Base-by-base conservation (phyloP, 1,139 yeast genomes). In the Waltiozyma solani region DNA sequence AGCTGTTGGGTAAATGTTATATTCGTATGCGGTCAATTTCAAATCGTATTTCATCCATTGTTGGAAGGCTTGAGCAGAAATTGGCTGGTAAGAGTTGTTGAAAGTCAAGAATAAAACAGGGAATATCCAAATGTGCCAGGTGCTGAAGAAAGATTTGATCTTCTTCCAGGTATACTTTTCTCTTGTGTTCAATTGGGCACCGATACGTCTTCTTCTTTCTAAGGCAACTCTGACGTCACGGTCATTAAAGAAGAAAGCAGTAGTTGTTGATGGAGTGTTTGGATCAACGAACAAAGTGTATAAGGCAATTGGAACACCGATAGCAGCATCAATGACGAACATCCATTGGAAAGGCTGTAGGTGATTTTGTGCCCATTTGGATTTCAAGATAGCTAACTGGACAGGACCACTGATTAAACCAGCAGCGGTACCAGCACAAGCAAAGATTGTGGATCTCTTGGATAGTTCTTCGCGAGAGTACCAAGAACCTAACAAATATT, bases 41-140 rank as follows among this genome's bases (percentile, higher is more conserved):
- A 71, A 53, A n/a, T 56, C 58, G 12, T 49, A 40, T 50, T 72
- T 73, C 66, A 74, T 69, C 77, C 77, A 74, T 9, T 68, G 58
- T 40, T 71, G 69, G 50, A 73, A 71, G 10, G 41, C 40, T 26
- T 46, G 48, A 9, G 44, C 38, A 0, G 77, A 63, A 1, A 76
- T 52, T 10, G 75, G 72, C 21, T 64, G 47, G 23, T 34, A 44
- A 3, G 69, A 15, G 20, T 46, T 46, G 52, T 74, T 73, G 55
- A 69, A 73, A 23, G 71, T 62, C 43, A 72, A 59, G 49, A 70
- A 72, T n/a, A 71, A 41, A 1, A 67, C 36, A 1, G 77, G 76
- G 50, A 71, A 70, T 4, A 71, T 63, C 36, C 52, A 69, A 10
- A 69, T 55, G 49, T 70, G 75, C 75, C 76, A 71, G 8, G 73